These are phyloP conservation scores for Apiosordaria backusii DNA, from an alignment of 495 filamentous ascomycete species.

Conservation along the genomic window DNA sequence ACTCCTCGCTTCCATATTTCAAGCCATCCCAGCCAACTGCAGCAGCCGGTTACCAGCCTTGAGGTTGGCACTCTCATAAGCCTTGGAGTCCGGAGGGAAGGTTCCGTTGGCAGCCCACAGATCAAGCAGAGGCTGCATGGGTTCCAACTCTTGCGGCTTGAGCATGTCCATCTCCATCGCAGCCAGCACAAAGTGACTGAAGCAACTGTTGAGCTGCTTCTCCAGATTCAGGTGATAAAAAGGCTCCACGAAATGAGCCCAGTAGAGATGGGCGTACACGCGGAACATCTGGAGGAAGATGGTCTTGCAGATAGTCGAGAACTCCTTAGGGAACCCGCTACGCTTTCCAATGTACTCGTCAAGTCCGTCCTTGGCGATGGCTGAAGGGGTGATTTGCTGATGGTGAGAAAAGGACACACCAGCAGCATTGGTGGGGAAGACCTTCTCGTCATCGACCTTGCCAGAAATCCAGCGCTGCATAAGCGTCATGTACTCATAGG, in stretches of 20 bases:
- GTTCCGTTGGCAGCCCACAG: conserved; percentile 82
- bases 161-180: conserved; percentile 81
- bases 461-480: conserved; percentile 92
- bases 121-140: conserved; percentile 89
- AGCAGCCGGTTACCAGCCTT: conserved; percentile 42
- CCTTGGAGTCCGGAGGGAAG: conserved; percentile 67
- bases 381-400: conserved; percentile 54
- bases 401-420: conserved; percentile 55
- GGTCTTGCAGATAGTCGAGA: conserved; percentile 79
- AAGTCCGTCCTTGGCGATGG: conserved; percentile 55
- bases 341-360: conserved; percentile 78
- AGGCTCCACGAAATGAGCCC: conserved; percentile 75
- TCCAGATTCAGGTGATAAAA: conserved; percentile 81
- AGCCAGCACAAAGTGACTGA: conserved; percentile 87
- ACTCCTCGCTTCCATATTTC: background rate
- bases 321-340: conserved; percentile 82
- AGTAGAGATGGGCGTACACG: conserved; percentile 88
- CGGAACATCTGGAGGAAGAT: conserved; percentile 98
- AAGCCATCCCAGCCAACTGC: conserved; percentile 38
- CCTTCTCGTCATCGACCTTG: conserved; percentile 80
- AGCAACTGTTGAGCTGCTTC: conserved; percentile 90
- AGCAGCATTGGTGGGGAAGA: conserved; percentile 76
- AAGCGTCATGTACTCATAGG: conserved; percentile 81
- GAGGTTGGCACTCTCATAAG: conserved; percentile 54
- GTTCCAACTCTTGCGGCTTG: conserved; percentile 79